phyloP scores from a whole-genome alignment of 495 filamentous ascomycete species.

The Hypoxylon perforatum region DNA sequence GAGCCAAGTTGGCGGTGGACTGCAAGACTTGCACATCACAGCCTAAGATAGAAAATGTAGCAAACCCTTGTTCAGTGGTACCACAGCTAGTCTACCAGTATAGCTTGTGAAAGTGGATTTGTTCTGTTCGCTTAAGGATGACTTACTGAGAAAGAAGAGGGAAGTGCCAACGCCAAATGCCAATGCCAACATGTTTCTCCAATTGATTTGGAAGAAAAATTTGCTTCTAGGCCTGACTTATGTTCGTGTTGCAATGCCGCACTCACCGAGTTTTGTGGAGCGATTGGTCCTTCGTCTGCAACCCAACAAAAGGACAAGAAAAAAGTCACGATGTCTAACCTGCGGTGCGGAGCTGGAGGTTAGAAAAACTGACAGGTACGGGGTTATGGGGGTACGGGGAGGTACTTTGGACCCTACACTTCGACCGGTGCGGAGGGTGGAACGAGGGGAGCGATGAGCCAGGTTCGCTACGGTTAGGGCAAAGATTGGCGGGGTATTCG shows the following conservation, averaged over 20 bases:
- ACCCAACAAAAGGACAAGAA: constrained; percentile 44
- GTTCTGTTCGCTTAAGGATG: constrained; percentile 27
- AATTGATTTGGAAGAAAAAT: constrained; percentile 10
- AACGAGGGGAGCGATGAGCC: too few relatives aligned
- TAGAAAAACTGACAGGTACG: constrained; percentile 5
- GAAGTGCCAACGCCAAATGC: neutral
- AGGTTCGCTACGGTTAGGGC: constrained; percentile 17
- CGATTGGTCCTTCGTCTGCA: neutral
- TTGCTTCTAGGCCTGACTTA: neutral
- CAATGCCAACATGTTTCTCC: constrained; percentile 7
- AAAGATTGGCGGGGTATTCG: constrained; percentile 38
- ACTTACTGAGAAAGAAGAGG: constrained; percentile 2
- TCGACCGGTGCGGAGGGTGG: constrained; percentile 26
- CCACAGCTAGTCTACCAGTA: too few relatives aligned
- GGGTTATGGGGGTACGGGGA: constrained; percentile 4
- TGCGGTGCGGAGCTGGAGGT: constrained; percentile 19
- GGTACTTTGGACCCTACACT: constrained; percentile 4
- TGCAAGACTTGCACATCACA: constrained; percentile 33
- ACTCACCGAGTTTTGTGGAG: constrained; percentile 34
- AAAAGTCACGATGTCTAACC: constrained; percentile 40
- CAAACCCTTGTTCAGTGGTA: constrained; percentile 32
- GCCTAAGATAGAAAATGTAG: constrained; percentile 8
- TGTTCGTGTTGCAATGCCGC: constrained; percentile 8
- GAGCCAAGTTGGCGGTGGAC: constrained; percentile 38
- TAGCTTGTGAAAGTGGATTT: constrained; percentile 36